Base-by-base conservation (phyloP, 306 rosid species). In the Acacia crassicarpa region DNA sequence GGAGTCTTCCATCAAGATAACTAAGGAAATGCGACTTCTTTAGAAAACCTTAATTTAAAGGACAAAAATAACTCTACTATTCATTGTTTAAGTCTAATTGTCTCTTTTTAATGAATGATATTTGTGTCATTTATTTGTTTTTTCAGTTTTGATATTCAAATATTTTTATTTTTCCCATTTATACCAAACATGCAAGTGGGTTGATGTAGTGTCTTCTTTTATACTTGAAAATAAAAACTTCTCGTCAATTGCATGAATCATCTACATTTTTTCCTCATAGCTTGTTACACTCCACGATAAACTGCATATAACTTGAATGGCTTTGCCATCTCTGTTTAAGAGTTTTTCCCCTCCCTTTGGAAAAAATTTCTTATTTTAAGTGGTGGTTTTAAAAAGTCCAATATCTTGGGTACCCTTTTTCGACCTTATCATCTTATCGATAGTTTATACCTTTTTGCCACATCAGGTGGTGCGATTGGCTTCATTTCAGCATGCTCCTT, bases 401-500 rank as follows among this genome's bases (percentile, higher is more conserved):
- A 46, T 51, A 6, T 49, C 65, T 16, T 51, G 30, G 14, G 38
- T 9, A 1, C 32, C 77, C 9, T 19, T 32, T 48, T 48, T 35
- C 0, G 2, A 67, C 56, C 82, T 38, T 54, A 6, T 74, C 48
- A 54, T 62, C 72, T 74, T 43, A 79, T 23, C 3, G 15, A 45
- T 69, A 44, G 51, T 45, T 23, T 27, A 59, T 82, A 68, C 74
- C 67, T 54, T 83, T 48, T 79, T 77, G 27, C 78, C 41, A 20
- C 87, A 82, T 80, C 79, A 95, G 99, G 99, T 95, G 85, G 98
- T 93, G 81, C 94, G 98, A 62, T 84, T 95, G 85, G 99, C 99
- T 84, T 95, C 99, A 87, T 95, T 93, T 89, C 99, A 95, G 93
- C 98, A 93, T 83, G 90, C 99, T 82, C 97, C 98, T 80, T 93